These are phyloP conservation scores for Piper betle DNA, from an alignment of 164 flowering plant species.

Conservation along the genomic window DNA sequence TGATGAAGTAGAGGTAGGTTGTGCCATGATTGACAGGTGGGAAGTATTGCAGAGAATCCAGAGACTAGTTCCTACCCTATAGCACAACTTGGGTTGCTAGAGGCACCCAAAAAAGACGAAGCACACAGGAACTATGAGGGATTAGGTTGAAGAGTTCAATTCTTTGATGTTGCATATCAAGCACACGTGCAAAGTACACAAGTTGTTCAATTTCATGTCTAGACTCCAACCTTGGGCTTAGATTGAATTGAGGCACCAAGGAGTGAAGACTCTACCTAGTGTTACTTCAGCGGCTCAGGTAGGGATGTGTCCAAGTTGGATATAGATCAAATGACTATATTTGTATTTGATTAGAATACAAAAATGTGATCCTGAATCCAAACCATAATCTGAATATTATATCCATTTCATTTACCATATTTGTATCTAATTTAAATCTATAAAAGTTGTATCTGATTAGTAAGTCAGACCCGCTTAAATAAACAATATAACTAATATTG, in stretches of 20 bases:
- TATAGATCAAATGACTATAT: no score
- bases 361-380: no score
- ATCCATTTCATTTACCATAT: no score
- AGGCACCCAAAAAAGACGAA: background rate
- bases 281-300: no score
- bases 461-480: no score
- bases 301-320: no score
- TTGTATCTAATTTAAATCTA: no score
- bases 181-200: background rate
- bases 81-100: background rate
- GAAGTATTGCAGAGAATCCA: background rate
- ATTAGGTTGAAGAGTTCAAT: background rate
- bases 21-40: background rate
- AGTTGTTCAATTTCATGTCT: background rate
- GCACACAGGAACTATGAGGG: background rate
- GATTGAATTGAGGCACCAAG: background rate
- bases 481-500: no score
- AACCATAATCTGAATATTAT: no score
- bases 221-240: slow-evolving; percentile 1
- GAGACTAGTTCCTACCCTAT: background rate
- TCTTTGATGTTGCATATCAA: background rate
- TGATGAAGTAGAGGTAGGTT: background rate
- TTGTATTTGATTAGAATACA: no score
- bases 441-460: no score
- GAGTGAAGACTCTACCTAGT: no score